These are phyloP conservation scores for Penicillium vulpinum DNA, from an alignment of 2,329 filamentous ascomycete species.

Conservation along the genomic window DNA sequence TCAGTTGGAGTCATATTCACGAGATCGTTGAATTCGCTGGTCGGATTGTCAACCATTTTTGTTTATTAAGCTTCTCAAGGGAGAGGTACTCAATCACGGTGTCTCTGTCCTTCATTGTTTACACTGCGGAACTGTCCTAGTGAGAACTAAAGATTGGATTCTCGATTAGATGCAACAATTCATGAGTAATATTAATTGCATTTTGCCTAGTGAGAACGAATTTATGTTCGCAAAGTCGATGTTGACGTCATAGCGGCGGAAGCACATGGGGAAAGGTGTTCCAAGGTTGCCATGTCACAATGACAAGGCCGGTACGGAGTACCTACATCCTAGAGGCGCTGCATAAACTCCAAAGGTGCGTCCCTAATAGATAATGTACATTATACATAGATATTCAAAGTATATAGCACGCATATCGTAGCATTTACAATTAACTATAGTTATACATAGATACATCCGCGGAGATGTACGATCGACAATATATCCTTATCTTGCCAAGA, in stretches of 20 bases:
- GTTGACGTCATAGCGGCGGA: not conserved
- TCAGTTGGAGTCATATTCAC: slow-evolving; percentile 66
- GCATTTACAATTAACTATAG: not conserved
- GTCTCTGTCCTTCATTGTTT: slow-evolving; percentile 51
- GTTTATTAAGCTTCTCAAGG: not conserved
- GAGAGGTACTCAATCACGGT: slow-evolving; percentile 50
- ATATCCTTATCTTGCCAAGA: slow-evolving; percentile 6
- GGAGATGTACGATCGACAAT: not conserved
- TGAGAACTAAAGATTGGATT: not conserved
- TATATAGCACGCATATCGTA: not conserved
- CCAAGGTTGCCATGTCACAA: not conserved
- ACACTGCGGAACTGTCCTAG: slow-evolving; percentile 28
- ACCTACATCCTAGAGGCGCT: too few relatives aligned
- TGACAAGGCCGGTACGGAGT: not conserved
- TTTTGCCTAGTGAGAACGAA: too few relatives aligned
- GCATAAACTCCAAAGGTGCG: not conserved
- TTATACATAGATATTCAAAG: not conserved
- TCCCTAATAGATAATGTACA: not conserved
- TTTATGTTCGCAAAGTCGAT: not conserved
- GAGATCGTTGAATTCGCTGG: slow-evolving; percentile 62
- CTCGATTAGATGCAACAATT: not conserved
- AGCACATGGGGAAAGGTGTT: not conserved
- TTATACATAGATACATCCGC: not conserved
- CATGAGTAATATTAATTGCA: not conserved
- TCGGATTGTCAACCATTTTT: slow-evolving; percentile 17